A percentile compares a stretch with the other conserved stretches of the same genome.
phyloP scores from a whole-genome alignment of 495 filamentous ascomycete genomes.

The Tuber brumale region DNA sequence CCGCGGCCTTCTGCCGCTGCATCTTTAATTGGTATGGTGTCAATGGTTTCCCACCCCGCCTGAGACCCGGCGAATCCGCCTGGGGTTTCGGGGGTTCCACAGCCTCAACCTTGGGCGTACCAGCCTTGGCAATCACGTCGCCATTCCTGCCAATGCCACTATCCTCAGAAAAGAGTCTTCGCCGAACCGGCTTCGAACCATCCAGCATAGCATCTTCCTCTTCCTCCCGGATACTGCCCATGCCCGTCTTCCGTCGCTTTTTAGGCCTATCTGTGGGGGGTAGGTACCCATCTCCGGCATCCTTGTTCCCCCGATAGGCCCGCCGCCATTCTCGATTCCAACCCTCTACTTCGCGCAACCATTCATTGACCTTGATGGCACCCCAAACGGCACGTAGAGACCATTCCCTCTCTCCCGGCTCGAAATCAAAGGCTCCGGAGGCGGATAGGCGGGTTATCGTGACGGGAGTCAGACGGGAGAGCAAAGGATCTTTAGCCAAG shows the following conservation, averaged over 20 bases:
- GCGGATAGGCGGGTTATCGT: slow-evolving; percentile 32
- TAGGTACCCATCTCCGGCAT: slow-evolving; percentile 35
- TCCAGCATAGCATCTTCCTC: slow-evolving; percentile 17
- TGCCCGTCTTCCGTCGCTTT: slow-evolving; percentile 28
- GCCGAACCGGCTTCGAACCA: slow-evolving; percentile 2
- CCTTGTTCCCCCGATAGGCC: slow-evolving; percentile 11
- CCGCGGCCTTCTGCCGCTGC: slow-evolving; percentile 23
- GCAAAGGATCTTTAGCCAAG: slow-evolving; percentile 35
- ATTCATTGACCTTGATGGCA: slow-evolving; percentile 37
- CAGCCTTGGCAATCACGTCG: slow-evolving; percentile 6
- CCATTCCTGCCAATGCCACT: slow-evolving; percentile 13
- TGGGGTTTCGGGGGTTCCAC: slow-evolving; percentile 10
- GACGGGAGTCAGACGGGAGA: slow-evolving; percentile 32
- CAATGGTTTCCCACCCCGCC: slow-evolving; percentile 25
- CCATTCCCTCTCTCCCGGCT: slow-evolving; percentile 36
- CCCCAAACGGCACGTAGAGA: slow-evolving; percentile 38
- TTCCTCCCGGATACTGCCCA: slow-evolving; percentile 27
- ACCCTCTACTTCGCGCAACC: slow-evolving; percentile 39
- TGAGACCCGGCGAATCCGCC: neutral
- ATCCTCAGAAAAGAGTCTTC: neutral
- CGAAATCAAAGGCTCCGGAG: slow-evolving; percentile 31
- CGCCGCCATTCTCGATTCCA: slow-evolving; percentile 35
- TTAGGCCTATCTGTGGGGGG: slow-evolving; percentile 26
- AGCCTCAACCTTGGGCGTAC: neutral
- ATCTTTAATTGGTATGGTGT: slow-evolving; percentile 39